phyloP scores from a whole-genome alignment of 768 basidiomycete genomes.

The Lyophyllum atratum region DNA sequence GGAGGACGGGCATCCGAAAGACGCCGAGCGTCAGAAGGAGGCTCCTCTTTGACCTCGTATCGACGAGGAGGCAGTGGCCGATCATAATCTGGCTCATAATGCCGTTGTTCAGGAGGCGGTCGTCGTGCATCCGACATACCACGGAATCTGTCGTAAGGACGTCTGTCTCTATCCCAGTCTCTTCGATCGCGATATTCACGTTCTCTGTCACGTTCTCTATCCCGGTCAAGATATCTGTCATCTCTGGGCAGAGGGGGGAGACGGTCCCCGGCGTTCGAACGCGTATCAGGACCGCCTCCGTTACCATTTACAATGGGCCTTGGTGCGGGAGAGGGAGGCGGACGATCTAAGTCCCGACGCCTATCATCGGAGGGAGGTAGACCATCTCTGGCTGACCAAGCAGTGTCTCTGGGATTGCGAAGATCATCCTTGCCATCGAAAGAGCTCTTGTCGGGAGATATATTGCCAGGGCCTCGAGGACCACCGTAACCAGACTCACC shows the following conservation, averaged over 20 bases:
- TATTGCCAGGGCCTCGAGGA: constrained; percentile 22
- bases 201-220: constrained; percentile 40
- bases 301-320: constrained; percentile 12
- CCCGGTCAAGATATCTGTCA: constrained; percentile 32
- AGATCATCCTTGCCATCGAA: constrained; percentile 31
- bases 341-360: constrained; percentile 29
- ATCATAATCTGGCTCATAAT: constrained; percentile 47
- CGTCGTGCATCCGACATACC: constrained; percentile 34
- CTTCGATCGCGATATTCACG: constrained; percentile 32
- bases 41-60: constrained; percentile 25
- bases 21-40: constrained; percentile 25
- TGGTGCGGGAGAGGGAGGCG: constrained; percentile 14
- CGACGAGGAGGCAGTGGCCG: constrained; percentile 24
- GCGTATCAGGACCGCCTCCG: constrained; percentile 14
- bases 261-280: constrained; percentile 16
- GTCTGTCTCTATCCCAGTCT: constrained; percentile 35
- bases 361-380: constrained; percentile 27
- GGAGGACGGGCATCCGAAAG: constrained; percentile 34
- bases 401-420: constrained; percentile 16
- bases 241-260: constrained; percentile 26
- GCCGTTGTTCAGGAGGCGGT: constrained; percentile 47
- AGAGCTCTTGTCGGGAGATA: constrained; percentile 23
- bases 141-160: constrained; percentile 30
- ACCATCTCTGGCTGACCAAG: constrained; percentile 30
- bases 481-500: constrained; percentile 31